Evolutionary conservation across 2,329 filamentous ascomycete species (phyloP).

Genomic region (Proliferodiscus dingleyae): DNA sequence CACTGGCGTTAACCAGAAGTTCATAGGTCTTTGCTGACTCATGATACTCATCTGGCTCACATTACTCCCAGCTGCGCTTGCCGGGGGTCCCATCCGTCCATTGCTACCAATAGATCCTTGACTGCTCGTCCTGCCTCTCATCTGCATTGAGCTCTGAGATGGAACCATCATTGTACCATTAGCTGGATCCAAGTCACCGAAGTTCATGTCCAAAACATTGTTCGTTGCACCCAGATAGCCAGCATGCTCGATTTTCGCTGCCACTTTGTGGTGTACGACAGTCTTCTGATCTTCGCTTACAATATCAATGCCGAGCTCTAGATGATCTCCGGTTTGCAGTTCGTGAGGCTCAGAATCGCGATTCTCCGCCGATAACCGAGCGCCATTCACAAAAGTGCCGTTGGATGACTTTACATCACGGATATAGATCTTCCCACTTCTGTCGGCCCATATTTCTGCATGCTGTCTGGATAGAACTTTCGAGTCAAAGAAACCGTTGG

Average conservation of each 20-base stretch:
- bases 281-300: constrained; percentile 98
- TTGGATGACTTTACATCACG: constrained; percentile 98
- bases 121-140: constrained; percentile 65
- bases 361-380: constrained; percentile 86
- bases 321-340: constrained; percentile 80
- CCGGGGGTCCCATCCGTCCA: constrained; percentile 49
- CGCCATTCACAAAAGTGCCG: constrained; percentile 94
- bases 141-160: constrained; percentile 61
- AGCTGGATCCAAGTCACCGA: constrained; percentile 83
- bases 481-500: constrained; percentile 96
- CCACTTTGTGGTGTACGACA: constrained; percentile 96
- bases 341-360: constrained; percentile 95
- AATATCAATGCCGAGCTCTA: constrained; percentile 96
- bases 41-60: constrained; percentile 51
- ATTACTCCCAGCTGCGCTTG: constrained; percentile 48
- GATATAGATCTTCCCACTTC: constrained; percentile 86
- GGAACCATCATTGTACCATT: constrained; percentile 69
- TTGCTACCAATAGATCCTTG: constrained; percentile 59
- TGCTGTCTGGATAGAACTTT: constrained; percentile 96
- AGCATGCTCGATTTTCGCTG: constrained; percentile 92
- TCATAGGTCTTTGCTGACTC: constrained; percentile 68
- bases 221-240: constrained; percentile 72
- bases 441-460: constrained; percentile 89
- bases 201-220: constrained; percentile 82
- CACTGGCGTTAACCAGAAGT: constrained; percentile 82